Base-by-base conservation (phyloP, 2,329 filamentous ascomycete species). In the Trichoderma sp. region DNA sequence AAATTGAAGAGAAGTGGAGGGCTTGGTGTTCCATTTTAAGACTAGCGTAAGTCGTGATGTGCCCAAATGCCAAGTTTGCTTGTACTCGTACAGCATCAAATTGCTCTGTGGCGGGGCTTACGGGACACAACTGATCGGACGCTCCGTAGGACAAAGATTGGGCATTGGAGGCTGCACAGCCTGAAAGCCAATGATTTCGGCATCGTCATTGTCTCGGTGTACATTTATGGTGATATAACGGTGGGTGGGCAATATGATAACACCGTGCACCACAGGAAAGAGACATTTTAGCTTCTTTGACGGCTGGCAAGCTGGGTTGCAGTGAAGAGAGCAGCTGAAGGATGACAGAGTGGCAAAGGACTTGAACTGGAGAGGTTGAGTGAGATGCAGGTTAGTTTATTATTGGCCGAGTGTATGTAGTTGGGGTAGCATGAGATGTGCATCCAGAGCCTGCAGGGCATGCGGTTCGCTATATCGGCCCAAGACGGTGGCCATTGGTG, bases 11-110 rank as follows among this genome's bases (percentile, higher is more conserved):
- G 57, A 64, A 70, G 59, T 47, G 59, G 36, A 47, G 6, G 68
- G 34, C 17, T 59, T 32, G 36, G 8, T 3, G 1, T 3, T 57
- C 47, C n/a, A 23, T 3, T 64, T 64, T 47, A 3, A 32, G 68
- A 70, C 47, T 70, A 70, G 68, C 59, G 58, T 3, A 15, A 11
- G 9, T 58, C 55, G 66, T 61, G 65, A 68, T 61, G 9, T 50
- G 30, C 8, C 8, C 50, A 39, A 9, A 30, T 36, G 39, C 28
- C 32, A 28, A 39, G 50, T 43, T 34, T 57, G 20, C 11, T 36
- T 55, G n/a, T 34, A 59, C n/a, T n/a, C 39, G 39, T 43, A 43
- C 39, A 43, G 39, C 15, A n/a, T n/a, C n/a, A n/a, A n/a, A n/a
- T n/a, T 3, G 39, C 2, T 17, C 15, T 64, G 59, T 43, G 5